Base-by-base conservation (phyloP, 2,329 filamentous ascomycete genomes). In the Shiraia bambusicola region DNA sequence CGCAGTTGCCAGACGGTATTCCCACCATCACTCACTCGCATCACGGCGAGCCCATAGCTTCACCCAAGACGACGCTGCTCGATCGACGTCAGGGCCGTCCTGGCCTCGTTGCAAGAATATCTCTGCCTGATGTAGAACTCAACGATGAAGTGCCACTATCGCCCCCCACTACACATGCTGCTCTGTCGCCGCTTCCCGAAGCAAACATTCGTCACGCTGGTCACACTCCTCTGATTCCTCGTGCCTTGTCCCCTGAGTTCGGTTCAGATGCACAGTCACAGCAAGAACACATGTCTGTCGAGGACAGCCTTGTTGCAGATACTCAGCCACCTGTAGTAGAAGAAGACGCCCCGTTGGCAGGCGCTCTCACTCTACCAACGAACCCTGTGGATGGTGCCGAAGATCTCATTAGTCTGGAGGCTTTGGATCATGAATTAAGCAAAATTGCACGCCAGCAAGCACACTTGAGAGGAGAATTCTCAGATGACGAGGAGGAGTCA, bases 161-260 rank as follows among this genome's bases (percentile, higher is more conserved):
- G 6, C 66, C 66, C 17, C 62, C 63, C 2, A 56, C 61, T 11
- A 66, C 65, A 15, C 50, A 58, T 17, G 54, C 57, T 6, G 12
- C 41, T 5, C 42, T 68, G 17, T 67, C 64, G 6, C 67, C 67
- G 2, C 45, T 68, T 4, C 66, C 66, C 8, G 58, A 54, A 24
- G 57, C 59, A 24, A 68, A 69, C 37, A 62, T 34, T 25, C 58
- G 61, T 19, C 58, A 66, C 45, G 67, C 67, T 11, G 67, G 67
- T 3, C 67, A 69, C 40, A 69, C 67, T 1, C 67, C 67, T 10
- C 45, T 67, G 28, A 47, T 61, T 13, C 56, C 61, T 10, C 51
- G 51, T 25, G 42, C 50, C 28, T 24, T 45, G 19, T 54, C 54
- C 15, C 54, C 52, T 13, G 32, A 42, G 6, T 41, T 45, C 14